A percentile compares a stretch with the other conserved stretches of the same genome.
Conservation (phyloP, 2,329 filamentous ascomycete genomes). For the Beauveria pseudobassiana region DNA sequence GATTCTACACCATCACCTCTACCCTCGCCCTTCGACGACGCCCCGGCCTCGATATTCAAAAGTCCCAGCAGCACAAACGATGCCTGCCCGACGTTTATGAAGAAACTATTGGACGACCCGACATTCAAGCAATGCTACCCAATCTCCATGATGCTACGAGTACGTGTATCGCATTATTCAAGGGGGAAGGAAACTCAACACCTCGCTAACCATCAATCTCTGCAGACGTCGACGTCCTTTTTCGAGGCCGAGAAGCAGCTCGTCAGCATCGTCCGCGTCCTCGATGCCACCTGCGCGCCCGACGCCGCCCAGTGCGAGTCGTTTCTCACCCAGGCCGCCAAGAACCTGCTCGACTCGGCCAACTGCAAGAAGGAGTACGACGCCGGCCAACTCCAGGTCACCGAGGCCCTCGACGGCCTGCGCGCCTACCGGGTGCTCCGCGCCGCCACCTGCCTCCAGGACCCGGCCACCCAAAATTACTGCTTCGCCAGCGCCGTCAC, state of each 20-base stretch:
- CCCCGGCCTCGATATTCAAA: conserved; percentile 55
- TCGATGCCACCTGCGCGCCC: conserved; percentile 71
- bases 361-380: conserved; percentile 69
- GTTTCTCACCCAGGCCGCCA: conserved; percentile 58
- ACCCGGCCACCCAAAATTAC: conserved; percentile 59
- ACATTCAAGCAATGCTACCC: conserved; percentile 72
- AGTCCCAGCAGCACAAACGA: conserved; percentile 33
- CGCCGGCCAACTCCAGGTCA: conserved; percentile 59
- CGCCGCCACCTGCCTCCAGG: conserved; percentile 69
- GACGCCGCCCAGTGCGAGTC: conserved; percentile 57
- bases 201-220: too few species aligned
- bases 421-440: conserved; percentile 72
- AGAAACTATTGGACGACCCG: conserved; percentile 54
- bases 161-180: conserved; percentile 29
- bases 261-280: conserved; percentile 63
- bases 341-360: conserved; percentile 50
- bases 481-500: conserved; percentile 79
- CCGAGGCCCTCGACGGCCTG: conserved; percentile 69
- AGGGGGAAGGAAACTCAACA: too few species aligned
- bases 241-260: conserved; percentile 70
- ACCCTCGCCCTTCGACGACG: conserved; percentile 61
- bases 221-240: conserved; percentile 72
- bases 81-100: conserved; percentile 61
- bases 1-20: conserved; percentile 31
- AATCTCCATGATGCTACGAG: conserved; percentile 75